Evolutionary conservation across 148 eudicot species (phyloP).

Genomic region (Fallopia convolvulus): DNA sequence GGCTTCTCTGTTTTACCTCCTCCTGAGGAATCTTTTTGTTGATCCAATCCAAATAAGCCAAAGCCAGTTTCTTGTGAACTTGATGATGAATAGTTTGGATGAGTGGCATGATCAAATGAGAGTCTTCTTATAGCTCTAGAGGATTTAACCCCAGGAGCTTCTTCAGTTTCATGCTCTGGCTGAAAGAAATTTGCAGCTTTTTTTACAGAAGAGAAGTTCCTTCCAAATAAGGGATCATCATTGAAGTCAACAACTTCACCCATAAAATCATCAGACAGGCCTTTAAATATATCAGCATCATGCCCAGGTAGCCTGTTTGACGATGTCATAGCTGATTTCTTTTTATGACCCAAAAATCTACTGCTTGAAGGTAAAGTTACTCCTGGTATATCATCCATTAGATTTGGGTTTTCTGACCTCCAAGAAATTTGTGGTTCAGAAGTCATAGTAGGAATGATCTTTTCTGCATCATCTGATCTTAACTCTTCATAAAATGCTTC

Average conservation of each 20-base stretch:
- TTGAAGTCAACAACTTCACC: slow-evolving; percentile 66
- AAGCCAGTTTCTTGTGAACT: slow-evolving; percentile 25
- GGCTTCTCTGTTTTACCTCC: slow-evolving; percentile 23
- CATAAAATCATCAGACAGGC: slow-evolving; percentile 30
- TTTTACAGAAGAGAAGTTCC: slow-evolving; percentile 25
- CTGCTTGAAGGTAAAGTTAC: slow-evolving; percentile 25
- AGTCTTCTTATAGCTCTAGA: slow-evolving; percentile 36
- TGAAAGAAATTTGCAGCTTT: slow-evolving; percentile 29
- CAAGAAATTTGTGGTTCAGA: slow-evolving; percentile 19
- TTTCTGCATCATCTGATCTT: slow-evolving; percentile 16
- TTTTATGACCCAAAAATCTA: slow-evolving; percentile 22
- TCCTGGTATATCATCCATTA: slow-evolving; percentile 22
- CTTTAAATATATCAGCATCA: slow-evolving; percentile 22
- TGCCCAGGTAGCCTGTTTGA: slow-evolving; percentile 20
- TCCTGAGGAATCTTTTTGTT: slow-evolving; percentile 22
- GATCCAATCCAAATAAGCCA: slow-evolving; percentile 16
- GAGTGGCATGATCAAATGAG: slow-evolving; percentile 31
- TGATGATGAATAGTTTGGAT: slow-evolving; percentile 32
- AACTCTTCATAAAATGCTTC: slow-evolving; percentile 24
- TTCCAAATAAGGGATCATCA: slow-evolving; percentile 24
- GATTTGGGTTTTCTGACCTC: slow-evolving; percentile 20
- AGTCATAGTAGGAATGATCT: slow-evolving; percentile 18
- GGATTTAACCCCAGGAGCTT: slow-evolving; percentile 23
- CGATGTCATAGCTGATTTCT: slow-evolving; percentile 16
- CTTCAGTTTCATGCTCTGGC: slow-evolving; percentile 21